A percentile compares a stretch with the other conserved stretches of the same genome.
Evolutionary conservation across 805 yeast species (phyloP).

Genomic region (Ogataea nitratoaversa): DNA sequence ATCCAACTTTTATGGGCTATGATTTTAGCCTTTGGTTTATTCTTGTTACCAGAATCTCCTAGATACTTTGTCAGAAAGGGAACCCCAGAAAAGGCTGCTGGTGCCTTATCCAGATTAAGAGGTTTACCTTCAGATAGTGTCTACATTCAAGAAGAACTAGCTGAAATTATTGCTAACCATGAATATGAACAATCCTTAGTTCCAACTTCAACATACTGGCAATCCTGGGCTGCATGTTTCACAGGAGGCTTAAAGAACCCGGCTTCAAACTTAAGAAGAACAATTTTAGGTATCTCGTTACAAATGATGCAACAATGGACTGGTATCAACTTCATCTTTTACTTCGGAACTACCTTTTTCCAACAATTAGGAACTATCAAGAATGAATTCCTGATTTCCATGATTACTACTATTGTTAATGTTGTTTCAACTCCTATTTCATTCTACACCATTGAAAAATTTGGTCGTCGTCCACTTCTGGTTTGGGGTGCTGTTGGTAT

Average conservation of each 20-base stretch:
- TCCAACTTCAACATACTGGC: conserved; percentile 33
- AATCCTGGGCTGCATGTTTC: conserved; percentile 43
- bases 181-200: conserved; percentile 39
- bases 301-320: conserved; percentile 68
- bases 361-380: conserved; percentile 42
- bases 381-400: conserved; percentile 48
- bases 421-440: conserved; percentile 52
- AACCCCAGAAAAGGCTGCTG: conserved; percentile 51
- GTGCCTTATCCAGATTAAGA: conserved; percentile 51
- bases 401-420: conserved; percentile 51
- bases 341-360: conserved; percentile 70
- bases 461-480: conserved; percentile 54
- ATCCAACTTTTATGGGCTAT: conserved; percentile 70
- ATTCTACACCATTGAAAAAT: conserved; percentile 46
- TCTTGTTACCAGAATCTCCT: conserved; percentile 73
- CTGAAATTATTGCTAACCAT: conserved; percentile 48
- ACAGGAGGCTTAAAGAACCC: conserved; percentile 33
- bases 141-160: conserved; percentile 45
- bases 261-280: conserved; percentile 39
- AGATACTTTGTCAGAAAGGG: conserved; percentile 61
- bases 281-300: conserved; percentile 39
- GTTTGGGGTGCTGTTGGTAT: conserved; percentile 48
- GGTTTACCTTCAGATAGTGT: conserved; percentile 44
- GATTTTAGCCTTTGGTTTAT: conserved; percentile 55
- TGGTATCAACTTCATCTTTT: conserved; percentile 73